A percentile compares a stretch with the other conserved stretches of the same genome.
phyloP scores from a whole-genome alignment of 805 yeast genomes.

The Wickerhamomyces pijperi region DNA sequence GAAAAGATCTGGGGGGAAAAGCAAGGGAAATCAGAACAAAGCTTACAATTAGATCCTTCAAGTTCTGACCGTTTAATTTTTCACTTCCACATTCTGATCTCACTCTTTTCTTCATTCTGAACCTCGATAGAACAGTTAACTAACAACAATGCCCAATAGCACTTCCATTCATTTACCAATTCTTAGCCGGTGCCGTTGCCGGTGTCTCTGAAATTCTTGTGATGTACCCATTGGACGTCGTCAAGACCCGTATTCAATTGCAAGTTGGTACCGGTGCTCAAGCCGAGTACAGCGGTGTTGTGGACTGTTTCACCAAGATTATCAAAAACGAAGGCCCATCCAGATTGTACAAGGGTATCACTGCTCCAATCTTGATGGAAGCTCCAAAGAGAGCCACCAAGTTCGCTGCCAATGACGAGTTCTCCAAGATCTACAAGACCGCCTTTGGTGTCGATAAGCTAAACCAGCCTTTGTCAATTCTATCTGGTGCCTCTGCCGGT shows the following conservation, averaged over 20 bases:
- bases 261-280: constrained; percentile 39
- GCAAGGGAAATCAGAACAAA: too few relatives aligned
- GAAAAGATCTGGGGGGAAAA: too few relatives aligned
- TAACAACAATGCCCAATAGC: constrained; percentile 22
- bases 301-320: constrained; percentile 77
- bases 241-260: constrained; percentile 91
- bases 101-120: too few relatives aligned
- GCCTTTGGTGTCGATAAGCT: constrained; percentile 56
- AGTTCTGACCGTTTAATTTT: too few relatives aligned
- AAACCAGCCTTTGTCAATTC: constrained; percentile 75
- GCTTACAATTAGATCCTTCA: too few relatives aligned
- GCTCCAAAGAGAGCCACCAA: constrained; percentile 99
- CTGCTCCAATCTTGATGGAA: constrained; percentile 96
- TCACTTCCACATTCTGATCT: too few relatives aligned
- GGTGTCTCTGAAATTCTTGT: constrained; percentile 93
- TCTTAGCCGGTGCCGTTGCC: constrained; percentile 87
- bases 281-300: constrained; percentile 69
- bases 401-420: constrained; percentile 96
- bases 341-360: constrained; percentile 83
- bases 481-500: constrained; percentile 98
- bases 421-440: constrained; percentile 74
- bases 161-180: constrained; percentile 89
- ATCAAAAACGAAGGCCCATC: constrained; percentile 76
- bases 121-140: background rate
- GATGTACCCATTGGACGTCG: constrained; percentile 95